Evolutionary conservation across 768 basidiomycete species (phyloP), one percentile per base, ranked within the genome.

Genomic region (Trametes meyenii): DNA sequence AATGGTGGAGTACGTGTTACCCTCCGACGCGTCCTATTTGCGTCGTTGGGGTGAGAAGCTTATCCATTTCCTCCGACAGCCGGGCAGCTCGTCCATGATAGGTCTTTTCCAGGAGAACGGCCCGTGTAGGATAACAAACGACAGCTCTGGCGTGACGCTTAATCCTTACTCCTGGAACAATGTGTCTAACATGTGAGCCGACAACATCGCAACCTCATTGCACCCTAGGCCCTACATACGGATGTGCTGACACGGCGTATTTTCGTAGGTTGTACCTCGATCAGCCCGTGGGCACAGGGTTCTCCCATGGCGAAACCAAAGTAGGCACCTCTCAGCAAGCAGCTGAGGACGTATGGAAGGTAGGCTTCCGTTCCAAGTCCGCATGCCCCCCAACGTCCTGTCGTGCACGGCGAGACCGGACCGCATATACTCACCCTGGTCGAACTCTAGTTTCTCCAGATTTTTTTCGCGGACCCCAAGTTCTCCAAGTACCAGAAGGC

Each of bases 91-190:
- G 14, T 74, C 74, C 58, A 76, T 76, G 76, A 71, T 74, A 38
- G 74, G 74, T 16, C 60, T 74, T 7, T 74, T 74, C 69, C 72
- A 70, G 80, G 85, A 50, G 80, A 83, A 70, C 33, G 80, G 74
- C 2, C 71, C 62, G 45, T 66, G 67, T 17, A 76, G 82, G 36
- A 84, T 86, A 50, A 82, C 76, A 12, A 84, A 83, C 69, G 83
- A 85, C 67, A 81, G 78, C 62, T 74, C 72, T 0, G 70, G 75
- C 29, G 82, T 86, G n/a, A 73, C 75, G 1, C 69, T 76, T 26
- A 88, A 87, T 65, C 81, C 82, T 0, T 80, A 71, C 65, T 83
- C 85, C 0, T 87, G 85, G 85, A 85, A 84, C 71, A 81, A 80
- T 66, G 71, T 81, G 49, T 78, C 79, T 0, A 85, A 86, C 63